These are phyloP conservation scores for Paramecium sexaurelia DNA, from an alignment of 73 alveolate genomes.

Conservation along the genomic window DNA sequence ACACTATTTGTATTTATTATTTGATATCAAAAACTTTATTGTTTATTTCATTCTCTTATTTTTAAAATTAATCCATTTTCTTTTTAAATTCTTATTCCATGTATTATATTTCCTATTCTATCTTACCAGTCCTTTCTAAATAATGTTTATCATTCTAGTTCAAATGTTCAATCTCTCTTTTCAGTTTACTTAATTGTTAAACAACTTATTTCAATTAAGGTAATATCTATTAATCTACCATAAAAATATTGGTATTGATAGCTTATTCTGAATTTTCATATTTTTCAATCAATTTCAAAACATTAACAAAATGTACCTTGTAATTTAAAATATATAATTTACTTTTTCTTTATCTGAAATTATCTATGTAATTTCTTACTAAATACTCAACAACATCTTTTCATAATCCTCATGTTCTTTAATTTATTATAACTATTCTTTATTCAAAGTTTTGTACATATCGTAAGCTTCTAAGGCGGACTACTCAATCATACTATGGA, in stretches of 20 bases:
- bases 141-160: background rate
- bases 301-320: background rate
- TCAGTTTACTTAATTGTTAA: slow-evolving; percentile 14
- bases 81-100: slow-evolving; percentile 31
- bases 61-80: background rate
- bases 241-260: background rate
- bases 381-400: background rate
- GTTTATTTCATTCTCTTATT: slow-evolving; percentile 1
- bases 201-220: slow-evolving; percentile 26
- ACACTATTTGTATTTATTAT: background rate
- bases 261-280: background rate
- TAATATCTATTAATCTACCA: slow-evolving; percentile 36
- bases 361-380: background rate
- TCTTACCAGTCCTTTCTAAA: background rate
- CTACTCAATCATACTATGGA: background rate
- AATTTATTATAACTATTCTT: slow-evolving; percentile 15
- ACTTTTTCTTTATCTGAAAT: background rate
- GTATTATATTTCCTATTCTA: background rate
- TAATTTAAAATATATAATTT: background rate
- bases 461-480: background rate
- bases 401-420: slow-evolving; percentile 20
- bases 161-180: slow-evolving; percentile 22
- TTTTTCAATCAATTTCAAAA: slow-evolving; percentile 6
- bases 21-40: background rate
- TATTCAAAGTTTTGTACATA: background rate